Evolutionary conservation across 352 stramenopile genomes (phyloP).

Genomic region (Pythium sp.): DNA sequence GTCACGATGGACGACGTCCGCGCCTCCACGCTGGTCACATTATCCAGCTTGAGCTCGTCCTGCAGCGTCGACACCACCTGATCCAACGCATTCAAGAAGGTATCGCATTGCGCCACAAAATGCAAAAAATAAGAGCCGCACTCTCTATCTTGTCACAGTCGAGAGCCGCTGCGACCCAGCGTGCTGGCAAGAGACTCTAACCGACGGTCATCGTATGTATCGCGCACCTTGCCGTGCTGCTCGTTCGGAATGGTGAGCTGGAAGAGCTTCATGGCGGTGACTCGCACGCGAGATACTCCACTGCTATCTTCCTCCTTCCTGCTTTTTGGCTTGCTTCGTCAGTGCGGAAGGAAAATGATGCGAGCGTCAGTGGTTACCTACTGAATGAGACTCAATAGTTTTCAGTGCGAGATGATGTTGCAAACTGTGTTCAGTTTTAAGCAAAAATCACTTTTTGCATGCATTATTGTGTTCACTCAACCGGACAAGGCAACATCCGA

Average conservation of each 20-base stretch:
- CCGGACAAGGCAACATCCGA: background rate
- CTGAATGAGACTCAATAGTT: background rate
- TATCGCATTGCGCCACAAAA: background rate
- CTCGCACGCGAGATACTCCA: background rate
- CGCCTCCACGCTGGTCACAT: constrained; percentile 81
- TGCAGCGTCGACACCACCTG: constrained; percentile 77
- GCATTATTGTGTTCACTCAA: too few species aligned
- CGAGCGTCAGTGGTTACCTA: background rate
- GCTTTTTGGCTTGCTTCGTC: background rate
- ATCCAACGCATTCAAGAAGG: background rate
- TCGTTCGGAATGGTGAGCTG: constrained; percentile 85
- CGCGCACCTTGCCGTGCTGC: constrained; percentile 62
- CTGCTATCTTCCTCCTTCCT: too few species aligned
- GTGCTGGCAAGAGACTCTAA: background rate
- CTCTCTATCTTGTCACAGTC: background rate
- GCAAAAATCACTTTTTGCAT: too few species aligned
- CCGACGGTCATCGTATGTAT: too few species aligned
- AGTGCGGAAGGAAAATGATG: constrained; percentile 1
- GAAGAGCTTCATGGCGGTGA: constrained; percentile 77
- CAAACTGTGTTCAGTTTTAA: too few species aligned
- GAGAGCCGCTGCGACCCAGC: background rate
- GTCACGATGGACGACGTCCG: constrained; percentile 86
- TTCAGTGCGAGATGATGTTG: too few species aligned
- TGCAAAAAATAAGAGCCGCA: background rate
- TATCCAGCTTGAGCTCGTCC: constrained; percentile 81